Evolutionary conservation across 2,329 filamentous ascomycete genomes (phyloP), one percentile per base, ranked within the genome.

Genomic region (Aspergillus thermomutatus): DNA sequence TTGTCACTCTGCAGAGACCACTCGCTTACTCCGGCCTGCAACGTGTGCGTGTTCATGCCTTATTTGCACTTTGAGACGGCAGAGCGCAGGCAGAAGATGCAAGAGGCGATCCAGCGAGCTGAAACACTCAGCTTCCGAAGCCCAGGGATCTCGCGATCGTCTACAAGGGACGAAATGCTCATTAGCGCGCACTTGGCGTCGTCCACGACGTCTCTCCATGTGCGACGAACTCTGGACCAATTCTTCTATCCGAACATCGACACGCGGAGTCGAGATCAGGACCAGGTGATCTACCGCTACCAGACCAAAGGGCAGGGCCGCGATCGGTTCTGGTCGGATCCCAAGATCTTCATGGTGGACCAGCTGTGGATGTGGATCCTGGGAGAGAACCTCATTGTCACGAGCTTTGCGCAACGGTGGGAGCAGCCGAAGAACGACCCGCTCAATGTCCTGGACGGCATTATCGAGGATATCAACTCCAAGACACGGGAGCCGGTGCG

Each of bases 311-410:
- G 66, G 6, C 65, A 68, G 8, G 71, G 66, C 7, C 62, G 62
- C 19, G 68, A 66, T 17, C 65, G 66, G 68, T 72, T 71, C 1
- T 60, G 54, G 3, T 60, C 58, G 3, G 82, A 85, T 54, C 78
- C 79, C 1, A 86, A 86, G 58, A 80, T 87, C 2, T 86, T 86
- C 67, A 87, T 87, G 85, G 85, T 88, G 0, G 86, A 88, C 66
- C 86, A 88, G 62, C 73, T 89, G 1, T 88, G 86, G 86, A 80
- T 88, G 66, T 87, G 84, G 82, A 77, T 86, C 3, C 65, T 88
- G 1, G 73, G 71, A 74, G 82, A 56, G 76, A 84, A 86, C 56
- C 71, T 87, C 17, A 79, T 88, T 19, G 79, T 88, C 14, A 75
- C 72, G 6, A 71, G 71, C 21, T 74, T 75, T 40, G 67, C 73